Evolutionary conservation across 2,329 filamentous ascomycete genomes (phyloP), one percentile per base, ranked within the genome.

Genomic region (Colletotrichum camelliae): DNA sequence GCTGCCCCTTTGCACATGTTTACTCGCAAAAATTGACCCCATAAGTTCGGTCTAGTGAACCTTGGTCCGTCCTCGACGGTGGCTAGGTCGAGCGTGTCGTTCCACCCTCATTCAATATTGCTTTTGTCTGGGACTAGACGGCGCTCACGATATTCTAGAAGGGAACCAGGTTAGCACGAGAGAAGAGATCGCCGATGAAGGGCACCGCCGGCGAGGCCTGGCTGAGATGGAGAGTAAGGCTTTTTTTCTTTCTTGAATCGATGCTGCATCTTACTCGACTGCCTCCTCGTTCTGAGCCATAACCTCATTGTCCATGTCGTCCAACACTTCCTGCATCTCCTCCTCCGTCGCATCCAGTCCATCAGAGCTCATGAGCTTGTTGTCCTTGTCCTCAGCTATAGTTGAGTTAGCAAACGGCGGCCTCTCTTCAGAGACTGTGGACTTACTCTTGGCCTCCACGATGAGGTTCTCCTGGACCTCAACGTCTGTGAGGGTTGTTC

Each of bases 401-500:
- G 70, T 77, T 65, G 57, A 77, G 80, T 83, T 80, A 83, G 82
- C 77, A 60, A 48, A 31, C 64, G 24, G 29, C 39, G 7, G 3
- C 18, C 37, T 39, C 21, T 58, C 39, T 27, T n/a, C 48, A 58
- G 55, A 10, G 21, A 13, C 35, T 15, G 33, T 48, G 67, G 67
- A 89, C 91, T 88, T 86, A 93, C 92, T 93, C 83, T 86, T 94
- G n/a, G 94, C 91, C 81, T 97, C 96, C 61, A 96, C 93, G 2
- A 98, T 90, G 10, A 96, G 89, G 82, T 96, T 96, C 84, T 98
- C 95, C 83, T 98, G 96, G 7, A 98, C 93, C 85, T 98, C 96
- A 80, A 96, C 98, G 76, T 98, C 95, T 69, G 93, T 96, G 79
- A 98, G 85, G n/a, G 92, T 90, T 7, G 90, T 93, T 10, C 93